Evolutionary conservation across 2,329 filamentous ascomycete genomes (phyloP).

Genomic region (Trichoderma breve): DNA sequence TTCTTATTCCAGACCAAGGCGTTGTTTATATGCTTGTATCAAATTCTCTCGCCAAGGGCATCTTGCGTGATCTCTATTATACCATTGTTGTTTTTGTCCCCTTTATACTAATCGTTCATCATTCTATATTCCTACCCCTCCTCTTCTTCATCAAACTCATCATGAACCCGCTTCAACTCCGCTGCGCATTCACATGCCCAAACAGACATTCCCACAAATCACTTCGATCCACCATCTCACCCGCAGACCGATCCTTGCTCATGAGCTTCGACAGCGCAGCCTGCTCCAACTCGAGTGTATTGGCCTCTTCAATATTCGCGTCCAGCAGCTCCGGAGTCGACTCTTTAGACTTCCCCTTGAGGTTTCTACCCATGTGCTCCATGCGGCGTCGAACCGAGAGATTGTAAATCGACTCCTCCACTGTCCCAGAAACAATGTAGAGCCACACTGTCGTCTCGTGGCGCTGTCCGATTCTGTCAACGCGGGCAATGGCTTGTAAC

Average conservation of each 20-base stretch:
- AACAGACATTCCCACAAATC: constrained; percentile 92
- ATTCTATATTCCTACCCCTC: neutral
- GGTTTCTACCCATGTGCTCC: constrained; percentile 62
- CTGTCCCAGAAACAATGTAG: constrained; percentile 85
- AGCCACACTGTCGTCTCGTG: constrained; percentile 91
- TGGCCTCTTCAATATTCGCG: constrained; percentile 72
- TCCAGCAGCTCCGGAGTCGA: constrained; percentile 52
- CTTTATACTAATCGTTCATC: neutral
- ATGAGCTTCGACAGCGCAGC: constrained; percentile 69
- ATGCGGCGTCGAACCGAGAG: constrained; percentile 77
- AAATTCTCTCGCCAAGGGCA: neutral
- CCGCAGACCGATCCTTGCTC: constrained; percentile 65
- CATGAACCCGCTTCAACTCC: constrained; percentile 1
- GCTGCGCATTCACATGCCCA: constrained; percentile 50
- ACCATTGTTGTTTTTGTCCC: neutral
- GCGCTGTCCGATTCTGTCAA: constrained; percentile 90
- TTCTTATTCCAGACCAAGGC: neutral
- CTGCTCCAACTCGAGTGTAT: constrained; percentile 78
- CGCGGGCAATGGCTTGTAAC: constrained; percentile 89
- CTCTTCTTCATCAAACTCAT: neutral
- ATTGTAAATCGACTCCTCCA: constrained; percentile 89
- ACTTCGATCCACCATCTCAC: constrained; percentile 73
- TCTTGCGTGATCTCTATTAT: neutral
- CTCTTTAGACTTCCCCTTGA: constrained; percentile 42
- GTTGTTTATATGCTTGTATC: neutral